Base-by-base conservation (phyloP, 345 rosid genomes). In the Anacardium occidentale region DNA sequence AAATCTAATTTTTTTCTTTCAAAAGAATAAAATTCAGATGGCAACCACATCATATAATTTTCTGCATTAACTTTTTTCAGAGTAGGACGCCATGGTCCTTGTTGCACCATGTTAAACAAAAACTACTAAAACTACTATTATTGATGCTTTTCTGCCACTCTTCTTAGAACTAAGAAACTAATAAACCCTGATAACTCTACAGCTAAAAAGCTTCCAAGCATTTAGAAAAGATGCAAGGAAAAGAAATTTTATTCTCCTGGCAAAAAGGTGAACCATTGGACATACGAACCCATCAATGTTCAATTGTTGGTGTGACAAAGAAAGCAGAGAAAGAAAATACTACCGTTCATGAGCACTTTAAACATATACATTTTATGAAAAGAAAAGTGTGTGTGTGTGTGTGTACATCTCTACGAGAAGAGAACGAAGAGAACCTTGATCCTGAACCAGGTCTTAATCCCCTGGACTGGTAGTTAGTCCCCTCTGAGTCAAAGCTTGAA, bases 401-500 rank as follows among this genome's bases (percentile, higher is more conserved):
- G 67, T 79, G 11, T n/a, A 3, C n/a, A n/a, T n/a, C n/a, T n/a
- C n/a, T 64, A 12, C 26, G 59, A 62, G 60, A 69, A 68, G 73
- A 70, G 69, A 74, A 64, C 75, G 71, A 73, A 6, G 66, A 45
- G 40, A 63, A 89, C 93, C 91, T 87, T 73, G 83, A 77, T 70
- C 81, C 82, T 29, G 77, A 72, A 75, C 80, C 76, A 14, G 68
- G 51, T 80, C 78, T 86, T 67, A 73, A 69, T 72, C 81, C 85
- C 76, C 84, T 81, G 44, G 83, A 82, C 25, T 80, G 85, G 81
- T 76, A 83, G 74, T 70, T 81, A 68, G 80, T 66, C 54, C 81
- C 83, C 62, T 89, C 89, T 10, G 82, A 63, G 74, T 89, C 91
- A 32, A 74, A 60, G 84, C 75, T 67, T 3, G 85, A 78, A 72